These are phyloP conservation scores for Fraxinus angustifolia DNA, from an alignment of 305 asterid genomes.

Conservation along the genomic window DNA sequence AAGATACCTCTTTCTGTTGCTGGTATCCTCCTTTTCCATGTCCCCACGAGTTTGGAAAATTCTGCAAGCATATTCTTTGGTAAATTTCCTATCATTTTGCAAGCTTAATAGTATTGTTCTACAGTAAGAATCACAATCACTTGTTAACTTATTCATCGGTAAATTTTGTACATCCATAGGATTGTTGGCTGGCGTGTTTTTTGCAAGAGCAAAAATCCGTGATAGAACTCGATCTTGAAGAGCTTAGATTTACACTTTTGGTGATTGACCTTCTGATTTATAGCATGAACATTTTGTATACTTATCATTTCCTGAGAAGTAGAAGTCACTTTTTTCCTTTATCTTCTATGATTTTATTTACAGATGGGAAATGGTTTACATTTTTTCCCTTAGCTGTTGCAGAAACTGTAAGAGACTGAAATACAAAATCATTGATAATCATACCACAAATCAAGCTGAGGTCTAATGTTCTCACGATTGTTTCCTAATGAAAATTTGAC, in stretches of 20 bases:
- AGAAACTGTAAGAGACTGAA: neutral
- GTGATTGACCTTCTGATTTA: neutral
- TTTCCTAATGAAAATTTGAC: too few relatives aligned
- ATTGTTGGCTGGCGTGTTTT: conserved; percentile 79
- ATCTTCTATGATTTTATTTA: neutral
- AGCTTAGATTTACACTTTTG: neutral
- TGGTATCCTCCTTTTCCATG: conserved; percentile 81
- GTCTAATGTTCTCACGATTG: neutral
- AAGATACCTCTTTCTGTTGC: conserved; percentile 89
- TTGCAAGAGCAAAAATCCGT: conserved; percentile 83
- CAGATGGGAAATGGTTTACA: neutral
- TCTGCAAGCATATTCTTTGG: conserved; percentile 84
- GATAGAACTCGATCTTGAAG: conserved; percentile 37
- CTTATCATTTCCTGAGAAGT: neutral
- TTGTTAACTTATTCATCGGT: conserved; percentile 30
- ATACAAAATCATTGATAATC: neutral
- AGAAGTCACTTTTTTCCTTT: neutral
- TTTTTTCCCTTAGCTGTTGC: neutral
- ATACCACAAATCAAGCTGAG: neutral
- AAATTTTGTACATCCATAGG: conserved; percentile 45
- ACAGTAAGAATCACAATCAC: neutral
- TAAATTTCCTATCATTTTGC: conserved; percentile 23
- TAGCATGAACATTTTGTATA: neutral
- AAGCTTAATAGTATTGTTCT: conserved; percentile 17
- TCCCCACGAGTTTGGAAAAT: conserved; percentile 78